These are phyloP conservation scores for Aspergillus sp. DNA, from an alignment of 2,329 filamentous ascomycete species.

Conservation along the genomic window DNA sequence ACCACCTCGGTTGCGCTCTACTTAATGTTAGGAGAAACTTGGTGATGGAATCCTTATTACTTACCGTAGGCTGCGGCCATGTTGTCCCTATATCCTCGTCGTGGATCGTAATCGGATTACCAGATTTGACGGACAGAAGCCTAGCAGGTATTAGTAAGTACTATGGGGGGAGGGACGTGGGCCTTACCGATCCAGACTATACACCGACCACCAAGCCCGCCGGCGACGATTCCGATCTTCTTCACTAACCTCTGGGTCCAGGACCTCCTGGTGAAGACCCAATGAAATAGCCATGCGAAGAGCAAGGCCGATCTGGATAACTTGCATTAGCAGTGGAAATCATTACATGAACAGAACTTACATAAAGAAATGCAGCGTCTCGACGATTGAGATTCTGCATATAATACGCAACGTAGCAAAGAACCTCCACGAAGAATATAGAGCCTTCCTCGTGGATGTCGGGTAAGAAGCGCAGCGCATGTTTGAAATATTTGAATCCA, in stretches of 20 bases:
- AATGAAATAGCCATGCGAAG: conserved; percentile 60
- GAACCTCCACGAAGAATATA: conserved; percentile 56
- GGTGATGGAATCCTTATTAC: not conserved
- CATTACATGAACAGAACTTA: conserved; percentile 18
- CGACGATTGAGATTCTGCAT: conserved; percentile 59
- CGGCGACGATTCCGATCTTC: conserved; percentile 52
- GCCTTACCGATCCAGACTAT: conserved; percentile 53
- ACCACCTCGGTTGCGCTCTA: conserved; percentile 23
- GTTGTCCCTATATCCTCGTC: conserved; percentile 56
- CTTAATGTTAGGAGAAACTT: not conserved
- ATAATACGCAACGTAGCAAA: conserved; percentile 58
- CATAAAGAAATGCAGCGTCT: conserved; percentile 58
- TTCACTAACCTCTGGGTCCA: conserved; percentile 42
- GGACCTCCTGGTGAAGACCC: conserved; percentile 58
- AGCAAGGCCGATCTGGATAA: conserved; percentile 50
- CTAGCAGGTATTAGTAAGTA: conserved; percentile 17
- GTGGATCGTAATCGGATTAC: conserved; percentile 57
- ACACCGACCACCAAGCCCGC: conserved; percentile 59
- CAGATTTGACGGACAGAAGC: conserved; percentile 56
- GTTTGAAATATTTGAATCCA: conserved; percentile 58
- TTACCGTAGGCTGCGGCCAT: conserved; percentile 34
- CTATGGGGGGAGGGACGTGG: too few relatives aligned
- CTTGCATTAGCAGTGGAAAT: conserved; percentile 24
- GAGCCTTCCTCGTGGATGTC: conserved; percentile 59
- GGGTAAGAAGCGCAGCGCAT: conserved; percentile 54